Evolutionary conservation across 495 filamentous ascomycete genomes (phyloP).

Genomic region (Copromyces sp.): DNA sequence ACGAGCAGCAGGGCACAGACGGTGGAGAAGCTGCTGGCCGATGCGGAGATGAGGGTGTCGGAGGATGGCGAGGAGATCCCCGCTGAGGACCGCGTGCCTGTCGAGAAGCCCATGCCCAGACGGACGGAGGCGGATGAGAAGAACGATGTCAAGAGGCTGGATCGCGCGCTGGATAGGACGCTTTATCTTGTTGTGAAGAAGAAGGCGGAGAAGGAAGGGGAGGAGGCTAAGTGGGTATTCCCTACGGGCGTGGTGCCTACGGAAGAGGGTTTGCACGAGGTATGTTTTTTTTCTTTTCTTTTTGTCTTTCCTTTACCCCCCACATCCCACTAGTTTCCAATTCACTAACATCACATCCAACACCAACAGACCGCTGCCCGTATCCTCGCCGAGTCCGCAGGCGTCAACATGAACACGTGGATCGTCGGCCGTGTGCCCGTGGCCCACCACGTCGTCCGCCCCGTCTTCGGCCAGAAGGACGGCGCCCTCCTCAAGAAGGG

Average conservation of each 20-base stretch:
- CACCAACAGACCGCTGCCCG: constrained; percentile 63
- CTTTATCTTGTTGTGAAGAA: constrained; percentile 76
- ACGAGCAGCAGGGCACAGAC: constrained; percentile 47
- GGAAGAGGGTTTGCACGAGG: constrained; percentile 70
- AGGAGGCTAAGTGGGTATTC: constrained; percentile 68
- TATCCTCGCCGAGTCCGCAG: constrained; percentile 62
- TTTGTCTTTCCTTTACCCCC: background rate
- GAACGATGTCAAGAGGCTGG: constrained; percentile 62
- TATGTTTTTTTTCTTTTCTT: constrained; percentile 33
- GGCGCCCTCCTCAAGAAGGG: constrained; percentile 34
- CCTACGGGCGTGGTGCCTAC: constrained; percentile 54
- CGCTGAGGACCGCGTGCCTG: constrained; percentile 51
- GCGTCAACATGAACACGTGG: constrained; percentile 99
- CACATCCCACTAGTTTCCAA: background rate
- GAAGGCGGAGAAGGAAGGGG: constrained; percentile 37
- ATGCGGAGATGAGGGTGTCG: constrained; percentile 61
- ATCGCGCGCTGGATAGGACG: constrained; percentile 64
- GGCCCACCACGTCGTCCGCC: constrained; percentile 57
- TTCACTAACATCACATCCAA: background rate
- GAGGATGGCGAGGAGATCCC: constrained; percentile 51
- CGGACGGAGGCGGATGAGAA: constrained; percentile 72
- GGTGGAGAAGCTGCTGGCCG: constrained; percentile 51
- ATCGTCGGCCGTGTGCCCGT: constrained; percentile 84
- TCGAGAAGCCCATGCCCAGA: constrained; percentile 62
- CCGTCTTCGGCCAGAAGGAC: constrained; percentile 24